These are phyloP conservation scores for Fusarium veterinarium DNA, from an alignment of 2,329 filamentous ascomycete genomes.

Conservation along the genomic window DNA sequence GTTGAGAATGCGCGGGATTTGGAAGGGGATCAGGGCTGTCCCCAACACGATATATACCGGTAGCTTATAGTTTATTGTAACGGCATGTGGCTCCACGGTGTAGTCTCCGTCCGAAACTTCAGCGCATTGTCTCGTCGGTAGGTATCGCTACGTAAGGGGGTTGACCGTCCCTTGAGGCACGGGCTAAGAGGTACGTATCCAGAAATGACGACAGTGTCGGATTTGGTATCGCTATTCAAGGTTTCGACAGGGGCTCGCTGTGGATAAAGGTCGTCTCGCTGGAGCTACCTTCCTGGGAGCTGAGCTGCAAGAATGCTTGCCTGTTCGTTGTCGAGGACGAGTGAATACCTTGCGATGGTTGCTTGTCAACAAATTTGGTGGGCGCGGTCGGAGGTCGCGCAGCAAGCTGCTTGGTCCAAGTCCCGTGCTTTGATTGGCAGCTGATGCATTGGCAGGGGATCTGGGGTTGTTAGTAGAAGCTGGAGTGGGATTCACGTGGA, in stretches of 20 bases:
- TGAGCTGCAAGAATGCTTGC: conserved; percentile 16
- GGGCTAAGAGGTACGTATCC: conserved; percentile 29
- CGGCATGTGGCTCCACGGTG: conserved; percentile 29
- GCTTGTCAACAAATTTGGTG: conserved; percentile 48
- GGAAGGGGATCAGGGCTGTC: conserved; percentile 22
- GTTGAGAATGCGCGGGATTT: conserved; percentile 45
- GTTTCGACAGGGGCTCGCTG: conserved; percentile 7
- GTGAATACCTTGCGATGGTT: conserved; percentile 26
- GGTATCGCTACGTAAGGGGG: conserved; percentile 27
- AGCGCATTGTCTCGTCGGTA: conserved; percentile 42
- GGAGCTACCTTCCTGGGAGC: conserved; percentile 22
- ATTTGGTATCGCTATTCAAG: conserved; percentile 19
- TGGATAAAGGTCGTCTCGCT: conserved; percentile 3
- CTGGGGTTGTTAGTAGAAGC: conserved; percentile 19
- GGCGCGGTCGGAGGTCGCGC: conserved; percentile 37
- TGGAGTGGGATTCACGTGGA: conserved; percentile 43
- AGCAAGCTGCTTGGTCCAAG: conserved; percentile 34
- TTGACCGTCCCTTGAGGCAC: conserved; percentile 30
- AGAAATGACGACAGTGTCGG: conserved; percentile 45
- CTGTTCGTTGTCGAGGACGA: conserved; percentile 34
- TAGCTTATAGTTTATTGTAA: conserved; percentile 25
- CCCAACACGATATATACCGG: conserved; percentile 4
- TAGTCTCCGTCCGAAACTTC: conserved; percentile 36
- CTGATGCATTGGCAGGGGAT: conserved; percentile 42
- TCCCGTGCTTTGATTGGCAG: conserved; percentile 47